Evolutionary conservation across 371 early-diverging fungal genomes (phyloP), one percentile per base, ranked within the genome.

Genomic region (Mortierella sp.): DNA sequence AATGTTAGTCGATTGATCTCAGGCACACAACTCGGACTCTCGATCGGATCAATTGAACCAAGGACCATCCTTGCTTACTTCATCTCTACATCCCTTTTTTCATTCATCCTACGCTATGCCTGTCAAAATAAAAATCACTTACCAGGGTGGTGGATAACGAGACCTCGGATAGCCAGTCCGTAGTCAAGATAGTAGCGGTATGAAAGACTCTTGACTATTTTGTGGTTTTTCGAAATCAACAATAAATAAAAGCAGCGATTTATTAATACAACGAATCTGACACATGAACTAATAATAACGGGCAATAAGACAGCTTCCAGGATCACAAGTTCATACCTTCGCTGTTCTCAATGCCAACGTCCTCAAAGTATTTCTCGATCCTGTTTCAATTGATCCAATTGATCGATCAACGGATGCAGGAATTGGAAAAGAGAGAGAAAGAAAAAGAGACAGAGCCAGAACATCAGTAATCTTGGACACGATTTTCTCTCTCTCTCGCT

Each of bases 161-260:
- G 86, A 11, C 96, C 96, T 43, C 95, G 91, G 41, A 96, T 85
- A n/a, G 95, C 92, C 24, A 95, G 86, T 2, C 96, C 96, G 80
- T 96, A 95, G 64, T 92, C 89, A 22, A 80, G 72, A 74, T 91
- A 90, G 74, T 96, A 96, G 7, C 83, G 76, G 16, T 73, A 67
- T 67, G 92, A 90, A 2, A 95, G 86, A 44, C 76, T 76, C 6
- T 66, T 74, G n/a, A 88, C 91, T 88, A 52, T 52, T 29, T 43
- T 64, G n/a, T n/a, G n/a, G n/a, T n/a, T n/a, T n/a, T n/a, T n/a
- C n/a, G n/a, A n/a, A 9, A 47, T 24, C 14, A 75, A 80, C 29
- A 34, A 43, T 11, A 37, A 41, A 22, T 31, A 55, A 8, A 47
- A 29, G 7, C 10, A 16, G 29, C 4, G 37, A 19, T 37, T 52